Evolutionary conservation across 257 asterid species (phyloP), one percentile per base, ranked within the genome.

Genomic region (Lycium ferocissimum): DNA sequence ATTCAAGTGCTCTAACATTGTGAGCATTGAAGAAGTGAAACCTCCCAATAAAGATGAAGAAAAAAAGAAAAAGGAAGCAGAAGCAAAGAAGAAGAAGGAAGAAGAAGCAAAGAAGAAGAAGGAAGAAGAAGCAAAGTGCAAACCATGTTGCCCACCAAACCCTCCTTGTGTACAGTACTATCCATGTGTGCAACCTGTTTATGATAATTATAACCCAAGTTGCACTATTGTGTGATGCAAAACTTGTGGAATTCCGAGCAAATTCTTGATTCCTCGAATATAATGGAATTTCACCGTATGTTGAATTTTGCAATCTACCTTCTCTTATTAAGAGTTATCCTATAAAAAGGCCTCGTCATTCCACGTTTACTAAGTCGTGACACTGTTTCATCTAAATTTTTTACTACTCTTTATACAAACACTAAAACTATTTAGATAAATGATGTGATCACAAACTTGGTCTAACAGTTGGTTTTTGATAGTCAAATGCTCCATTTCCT

Each of bases 1-100:
- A 57, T 88, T 91, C 10, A 38, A 80, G 8, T 84, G 83, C 37
- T 90, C 90, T 13, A 49, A 69, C 37, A 88, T 91, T 37, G 20
- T 67, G 7, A 63, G 71, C 11, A 40, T 89, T 10, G 81, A 70
- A 66, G 82, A 86, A 17, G 88, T 80, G 45, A 81, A 81, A 18
- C 73, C 73, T 20, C 84, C 75, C 2, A 65, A 40, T 4, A n/a
- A 18, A 1, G 54, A 80, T 6, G 54, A 18, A 17, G 72, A 80
- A 17, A 38, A 56, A 0, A 56, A 80, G 33, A 76, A 76, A 18
- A 4, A 47, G 8, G 65, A 35, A 17, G 49, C 37, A 12, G 35
- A 6, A 20, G 22, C 57, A 45, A 59, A 58, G 9, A 45, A 58
- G 15, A 17, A 80, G 1, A 22, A 80, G 33, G 22, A 59, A 57